These are phyloP conservation scores for Voacanga thouarsii DNA, from an alignment of 257 asterid genomes.

Conservation along the genomic window DNA sequence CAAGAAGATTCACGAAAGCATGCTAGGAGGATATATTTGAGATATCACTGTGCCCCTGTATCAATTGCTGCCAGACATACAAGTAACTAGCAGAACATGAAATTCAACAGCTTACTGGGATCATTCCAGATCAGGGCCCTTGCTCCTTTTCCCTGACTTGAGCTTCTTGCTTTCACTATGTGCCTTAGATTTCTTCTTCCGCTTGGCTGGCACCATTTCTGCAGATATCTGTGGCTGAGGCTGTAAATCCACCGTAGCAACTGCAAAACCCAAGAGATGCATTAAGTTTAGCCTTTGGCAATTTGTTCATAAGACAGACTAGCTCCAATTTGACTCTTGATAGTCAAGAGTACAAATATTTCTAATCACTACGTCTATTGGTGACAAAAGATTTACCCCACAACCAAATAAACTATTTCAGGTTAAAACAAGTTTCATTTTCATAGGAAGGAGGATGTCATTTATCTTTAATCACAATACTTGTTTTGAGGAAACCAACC, in stretches of 20 bases:
- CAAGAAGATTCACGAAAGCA: not conserved
- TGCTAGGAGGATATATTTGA: not conserved
- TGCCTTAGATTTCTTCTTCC: slow-evolving; percentile 36
- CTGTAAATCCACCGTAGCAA: slow-evolving; percentile 13
- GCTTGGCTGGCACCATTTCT: slow-evolving; percentile 25
- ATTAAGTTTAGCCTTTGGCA: not conserved
- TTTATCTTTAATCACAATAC: not conserved
- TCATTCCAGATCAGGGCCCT: slow-evolving; percentile 15
- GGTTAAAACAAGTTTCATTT: no score
- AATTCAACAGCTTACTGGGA: not conserved
- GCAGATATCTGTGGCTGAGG: slow-evolving; percentile 32
- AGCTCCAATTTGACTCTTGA: not conserved
- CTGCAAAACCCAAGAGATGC: not conserved
- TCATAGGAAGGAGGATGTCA: not conserved
- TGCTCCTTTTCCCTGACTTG: slow-evolving; percentile 41
- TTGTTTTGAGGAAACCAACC: not conserved
- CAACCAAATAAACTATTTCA: no score
- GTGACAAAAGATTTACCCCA: no score
- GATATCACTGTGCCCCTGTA: not conserved
- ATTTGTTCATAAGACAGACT: not conserved
- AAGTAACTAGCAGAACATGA: not conserved
- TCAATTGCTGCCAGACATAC: not conserved
- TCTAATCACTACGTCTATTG: no score
- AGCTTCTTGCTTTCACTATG: slow-evolving; percentile 38
- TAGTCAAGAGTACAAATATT: no score